Percentiles rank a stretch among this genome's conserved stretches.
These are phyloP conservation scores for Rhipidocladum racemiflorum DNA, from an alignment of 176 grass and related monocot genomes.

Conservation along the genomic window DNA sequence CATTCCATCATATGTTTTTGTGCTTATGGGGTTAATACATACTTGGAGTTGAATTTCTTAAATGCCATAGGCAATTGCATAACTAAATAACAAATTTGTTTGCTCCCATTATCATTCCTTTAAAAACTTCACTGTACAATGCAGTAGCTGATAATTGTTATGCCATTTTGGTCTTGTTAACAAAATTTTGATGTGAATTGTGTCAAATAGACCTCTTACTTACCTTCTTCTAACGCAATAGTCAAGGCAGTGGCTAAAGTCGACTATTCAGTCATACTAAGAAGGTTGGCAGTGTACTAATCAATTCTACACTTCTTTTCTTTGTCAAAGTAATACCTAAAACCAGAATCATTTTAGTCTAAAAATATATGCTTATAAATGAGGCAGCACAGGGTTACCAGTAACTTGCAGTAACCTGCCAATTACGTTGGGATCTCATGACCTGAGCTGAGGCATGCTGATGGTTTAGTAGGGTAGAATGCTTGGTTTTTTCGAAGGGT, in stretches of 20 bases:
- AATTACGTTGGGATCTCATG: not conserved
- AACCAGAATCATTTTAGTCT: not conserved
- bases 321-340: not conserved
- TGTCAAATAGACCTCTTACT: not conserved
- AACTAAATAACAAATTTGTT: not conserved
- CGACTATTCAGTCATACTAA: not conserved
- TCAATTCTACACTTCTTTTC: not conserved
- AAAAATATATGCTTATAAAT: not conserved
- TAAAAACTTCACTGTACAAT: not conserved
- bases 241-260: not conserved
- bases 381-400: not conserved
- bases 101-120: slow-evolving; percentile 8
- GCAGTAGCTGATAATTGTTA: not conserved
- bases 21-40: not conserved
- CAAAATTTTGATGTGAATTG: not conserved
- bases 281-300: not conserved
- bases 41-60: not conserved
- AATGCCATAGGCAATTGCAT: not conserved
- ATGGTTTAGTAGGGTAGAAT: not conserved
- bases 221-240: slow-evolving; percentile 6
- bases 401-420: slow-evolving; percentile 8
- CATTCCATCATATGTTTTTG: not conserved
- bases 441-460: not conserved
- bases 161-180: not conserved
- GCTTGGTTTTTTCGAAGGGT: not conserved